Evolutionary conservation across 2,329 filamentous ascomycete species (phyloP).

Genomic region (Phyllosticta paracitricarpa): DNA sequence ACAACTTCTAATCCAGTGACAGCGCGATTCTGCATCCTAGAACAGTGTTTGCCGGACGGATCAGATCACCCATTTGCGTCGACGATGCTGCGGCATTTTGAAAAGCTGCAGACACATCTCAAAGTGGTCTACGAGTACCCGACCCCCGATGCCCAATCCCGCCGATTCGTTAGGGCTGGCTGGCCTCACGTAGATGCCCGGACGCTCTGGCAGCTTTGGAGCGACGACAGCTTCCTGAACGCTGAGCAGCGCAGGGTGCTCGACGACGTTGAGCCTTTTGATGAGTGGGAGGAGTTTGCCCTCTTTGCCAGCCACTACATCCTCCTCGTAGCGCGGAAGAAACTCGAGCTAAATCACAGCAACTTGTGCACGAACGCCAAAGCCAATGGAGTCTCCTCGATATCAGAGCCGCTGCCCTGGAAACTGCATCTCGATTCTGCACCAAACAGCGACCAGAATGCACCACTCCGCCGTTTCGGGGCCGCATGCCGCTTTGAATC

Average conservation of each 20-base stretch:
- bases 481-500: conserved; percentile 24
- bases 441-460: neutral
- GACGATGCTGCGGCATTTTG: conserved; percentile 77
- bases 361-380: neutral
- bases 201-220: conserved; percentile 79
- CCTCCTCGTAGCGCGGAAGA: conserved; percentile 52
- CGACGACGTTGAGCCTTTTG: conserved; percentile 70
- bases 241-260: conserved; percentile 50
- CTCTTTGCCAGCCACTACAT: conserved; percentile 81
- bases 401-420: neutral
- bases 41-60: conserved; percentile 76
- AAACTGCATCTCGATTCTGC: neutral
- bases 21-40: conserved; percentile 77
- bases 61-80: conserved; percentile 70
- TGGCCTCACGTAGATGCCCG: conserved; percentile 55
- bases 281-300: conserved; percentile 93
- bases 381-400: neutral
- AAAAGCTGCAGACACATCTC: conserved; percentile 70
- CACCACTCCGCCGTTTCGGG: conserved; percentile 29
- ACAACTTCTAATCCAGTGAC: conserved; percentile 12
- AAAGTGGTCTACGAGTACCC: conserved; percentile 64
- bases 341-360: neutral
- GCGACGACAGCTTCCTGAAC: conserved; percentile 54
- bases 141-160: conserved; percentile 52
- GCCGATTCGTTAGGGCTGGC: conserved; percentile 58